Base-by-base conservation (phyloP, 306 rosid species). In the Pyrus pyrifolia region DNA sequence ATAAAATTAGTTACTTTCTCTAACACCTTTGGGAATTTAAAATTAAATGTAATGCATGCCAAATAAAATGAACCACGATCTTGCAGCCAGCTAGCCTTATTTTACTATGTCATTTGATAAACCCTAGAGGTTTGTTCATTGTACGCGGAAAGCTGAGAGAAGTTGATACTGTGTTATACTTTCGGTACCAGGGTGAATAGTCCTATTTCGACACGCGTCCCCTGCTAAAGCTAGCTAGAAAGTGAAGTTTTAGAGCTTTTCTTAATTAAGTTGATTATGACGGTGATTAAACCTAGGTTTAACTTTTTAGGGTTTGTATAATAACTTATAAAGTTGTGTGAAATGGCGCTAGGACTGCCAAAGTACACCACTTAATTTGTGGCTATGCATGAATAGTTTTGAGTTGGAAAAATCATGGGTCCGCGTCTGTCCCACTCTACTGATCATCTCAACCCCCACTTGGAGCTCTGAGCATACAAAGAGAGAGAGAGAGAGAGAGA, bases 371-470 rank as follows among this genome's bases (percentile, higher is more conserved):
- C 40, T 63, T 29, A 0, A 29, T 29, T 17, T 17, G 42, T 64
- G 44, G 68, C 11, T 31, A 2, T 22, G n/a, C 42, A 73, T 17
- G 35, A 55, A 84, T 27, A 61, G 70, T 42, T 81, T 82, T 60
- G 79, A 71, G 85, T 81, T 81, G 77, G 78, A 82, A 86, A 85
- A 85, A 72, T 70, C 61, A 85, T 78, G 40, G 68, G 46, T 46
- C 64, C 76, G 40, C 63, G 40, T 46, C 61, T 79, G 78, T 81
- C 89, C 91, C 83, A 81, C 82, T 4, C 22, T 22, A 60, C 67
- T 13, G 35, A 68, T 45, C 78, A 74, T 15, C 69, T 52, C 51
- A 38, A 62, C 22, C 46, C 82, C 83, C 76, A 81, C 89, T 79
- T 78, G 66, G 66, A 72, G 78, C 80, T 73, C 69, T 75, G 58